These are phyloP conservation scores for Fonsecaea nubica DNA, from an alignment of 2,329 filamentous ascomycete genomes.

Conservation along the genomic window DNA sequence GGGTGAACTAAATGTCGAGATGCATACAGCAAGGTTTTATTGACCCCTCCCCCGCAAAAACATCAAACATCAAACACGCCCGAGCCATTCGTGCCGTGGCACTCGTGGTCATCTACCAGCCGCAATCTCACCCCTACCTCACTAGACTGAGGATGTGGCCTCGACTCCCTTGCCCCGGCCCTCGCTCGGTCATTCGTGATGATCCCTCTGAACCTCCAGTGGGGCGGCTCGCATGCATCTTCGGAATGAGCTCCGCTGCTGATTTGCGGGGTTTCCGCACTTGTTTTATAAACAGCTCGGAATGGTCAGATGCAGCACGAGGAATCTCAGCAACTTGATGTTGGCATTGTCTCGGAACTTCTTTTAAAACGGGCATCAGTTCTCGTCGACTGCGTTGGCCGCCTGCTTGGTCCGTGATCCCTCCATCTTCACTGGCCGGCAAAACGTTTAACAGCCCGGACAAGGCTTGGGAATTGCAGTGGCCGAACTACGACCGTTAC, in stretches of 20 bases:
- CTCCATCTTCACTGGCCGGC: slow-evolving; percentile 1
- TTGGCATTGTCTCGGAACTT: not conserved
- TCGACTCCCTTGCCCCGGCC: not conserved
- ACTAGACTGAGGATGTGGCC: not conserved
- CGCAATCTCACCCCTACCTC: not conserved
- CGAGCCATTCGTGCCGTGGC: too few species aligned
- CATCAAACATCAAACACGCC: not conserved
- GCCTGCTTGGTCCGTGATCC: not conserved
- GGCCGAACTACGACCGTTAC: slow-evolving; percentile 5
- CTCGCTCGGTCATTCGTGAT: not conserved
- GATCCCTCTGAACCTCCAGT: not conserved
- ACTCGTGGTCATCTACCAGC: not conserved
- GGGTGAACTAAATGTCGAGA: too few species aligned
- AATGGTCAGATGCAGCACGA: slow-evolving; percentile 12
- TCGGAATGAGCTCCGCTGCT: slow-evolving; percentile 25
- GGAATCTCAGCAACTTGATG: not conserved
- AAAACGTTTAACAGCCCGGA: slow-evolving; percentile 19
- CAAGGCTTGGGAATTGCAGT: slow-evolving; percentile 12
- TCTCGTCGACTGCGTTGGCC: not conserved
- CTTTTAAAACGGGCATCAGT: not conserved
- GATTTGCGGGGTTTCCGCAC: slow-evolving; percentile 18
- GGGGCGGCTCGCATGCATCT: not conserved
- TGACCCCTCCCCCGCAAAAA: slow-evolving; percentile 7
- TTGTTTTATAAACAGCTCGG: slow-evolving; percentile 13
- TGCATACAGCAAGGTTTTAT: not conserved